Evolutionary conservation across 768 basidiomycete species (phyloP).

Genomic region (Pluteus cervinus): DNA sequence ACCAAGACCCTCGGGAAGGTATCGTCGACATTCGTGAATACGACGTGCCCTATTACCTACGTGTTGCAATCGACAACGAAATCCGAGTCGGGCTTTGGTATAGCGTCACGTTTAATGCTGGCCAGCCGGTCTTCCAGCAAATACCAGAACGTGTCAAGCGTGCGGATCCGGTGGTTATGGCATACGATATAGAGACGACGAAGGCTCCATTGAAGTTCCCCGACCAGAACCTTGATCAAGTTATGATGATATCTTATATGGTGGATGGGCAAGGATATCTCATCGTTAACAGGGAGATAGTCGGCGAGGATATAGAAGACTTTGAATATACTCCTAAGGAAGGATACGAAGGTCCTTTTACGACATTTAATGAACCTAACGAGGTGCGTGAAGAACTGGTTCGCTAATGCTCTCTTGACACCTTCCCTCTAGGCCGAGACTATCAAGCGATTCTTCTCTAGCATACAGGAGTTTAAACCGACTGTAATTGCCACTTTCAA

Average conservation of each 20-base stretch:
- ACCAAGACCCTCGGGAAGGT: slow-evolving; percentile 82
- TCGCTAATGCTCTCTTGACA: background rate
- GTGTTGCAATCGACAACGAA: slow-evolving; percentile 99
- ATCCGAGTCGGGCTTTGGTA: slow-evolving; percentile 99
- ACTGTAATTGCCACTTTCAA: slow-evolving; percentile 99
- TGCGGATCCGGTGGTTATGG: slow-evolving; percentile 98
- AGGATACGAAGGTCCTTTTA: slow-evolving; percentile 96
- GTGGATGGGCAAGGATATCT: slow-evolving; percentile 96
- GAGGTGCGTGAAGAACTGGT: slow-evolving; percentile 46
- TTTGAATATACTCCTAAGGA: slow-evolving; percentile 99
- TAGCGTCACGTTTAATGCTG: slow-evolving; percentile 73
- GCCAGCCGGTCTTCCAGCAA: slow-evolving; percentile 65
- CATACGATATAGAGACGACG: slow-evolving; percentile 97
- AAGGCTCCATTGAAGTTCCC: slow-evolving; percentile 99
- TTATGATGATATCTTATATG: slow-evolving; percentile 99
- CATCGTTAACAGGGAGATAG: slow-evolving; percentile 96
- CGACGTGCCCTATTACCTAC: slow-evolving; percentile 95
- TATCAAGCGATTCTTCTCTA: slow-evolving; percentile 86
- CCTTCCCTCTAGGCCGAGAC: slow-evolving; percentile 46
- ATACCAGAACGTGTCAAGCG: slow-evolving; percentile 89
- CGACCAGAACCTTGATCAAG: slow-evolving; percentile 91
- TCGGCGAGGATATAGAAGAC: slow-evolving; percentile 95
- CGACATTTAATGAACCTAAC: slow-evolving; percentile 88
- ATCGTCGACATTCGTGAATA: slow-evolving; percentile 95
- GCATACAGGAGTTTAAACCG: slow-evolving; percentile 89